Base-by-base conservation (phyloP, 2,329 filamentous ascomycete genomes). In the Didymella arachidicola region DNA sequence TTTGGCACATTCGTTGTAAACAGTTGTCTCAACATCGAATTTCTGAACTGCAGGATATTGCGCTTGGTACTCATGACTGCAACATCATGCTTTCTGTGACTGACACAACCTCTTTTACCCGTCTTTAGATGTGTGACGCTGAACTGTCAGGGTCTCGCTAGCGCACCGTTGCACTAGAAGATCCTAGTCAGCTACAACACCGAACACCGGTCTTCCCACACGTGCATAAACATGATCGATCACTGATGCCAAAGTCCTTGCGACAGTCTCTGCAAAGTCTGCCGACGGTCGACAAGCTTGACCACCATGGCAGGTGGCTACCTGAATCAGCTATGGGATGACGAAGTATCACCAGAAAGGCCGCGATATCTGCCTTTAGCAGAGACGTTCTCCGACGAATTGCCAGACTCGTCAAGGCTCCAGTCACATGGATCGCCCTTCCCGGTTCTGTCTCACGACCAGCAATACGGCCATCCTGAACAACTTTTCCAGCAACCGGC, bases 231-330 rank as follows among this genome's bases (percentile, higher is more conserved):
- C 38, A 66, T 69, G 65, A 70, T 64, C 60, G 52, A 53, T 52
- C 50, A 57, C 63, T 66, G 63, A 66, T 45, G 61, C 34, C 18
- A 50, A 39, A 53, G 29, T 22, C 45, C 41, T 47, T 30, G 29
- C 29, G 29, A 30, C 22, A 22, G 22, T 22, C 22, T 22, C 22
- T 22, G 22, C 22, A 22, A 30, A 30, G 29, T 30, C 29, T 30
- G 36, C 63, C 64, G 59, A 66, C 43, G 46, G 54, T 26, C 53
- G 46, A 41, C n/a, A 27, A 48, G 18, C 16, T 46, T 46, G 27
- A 59, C 26, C 53, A 61, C 18, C 26, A 75, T 75, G 72, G 58
- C 62, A 42, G 60, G 66, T 54, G 57, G 59, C 34, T 70, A 63
- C 44, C 65, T 64, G 12, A 59, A 66, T 45, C 63, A 65, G 43